These are phyloP conservation scores for Oryza officinalis DNA, from an alignment of 176 grass and related monocot genomes.

Conservation along the genomic window DNA sequence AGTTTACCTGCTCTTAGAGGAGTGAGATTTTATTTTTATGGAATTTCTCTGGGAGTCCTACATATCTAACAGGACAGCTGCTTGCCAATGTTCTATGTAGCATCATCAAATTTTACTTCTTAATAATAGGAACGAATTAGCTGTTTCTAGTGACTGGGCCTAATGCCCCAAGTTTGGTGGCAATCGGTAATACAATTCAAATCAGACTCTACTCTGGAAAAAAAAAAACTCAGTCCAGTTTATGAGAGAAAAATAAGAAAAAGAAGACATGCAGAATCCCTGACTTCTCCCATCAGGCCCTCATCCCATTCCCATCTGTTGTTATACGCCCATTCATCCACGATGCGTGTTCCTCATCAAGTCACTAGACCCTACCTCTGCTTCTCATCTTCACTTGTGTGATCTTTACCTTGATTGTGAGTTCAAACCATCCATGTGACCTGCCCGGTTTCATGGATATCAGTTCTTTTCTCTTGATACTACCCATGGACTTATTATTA, in stretches of 20 bases:
- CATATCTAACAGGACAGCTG: not conserved
- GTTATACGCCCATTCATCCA: not conserved
- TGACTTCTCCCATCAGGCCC: not conserved
- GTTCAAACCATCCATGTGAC: no score
- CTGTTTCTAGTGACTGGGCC: not conserved
- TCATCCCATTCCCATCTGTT: not conserved
- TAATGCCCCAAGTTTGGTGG: not conserved
- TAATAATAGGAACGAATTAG: not conserved
- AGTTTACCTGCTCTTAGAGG: not conserved
- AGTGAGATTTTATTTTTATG: not conserved
- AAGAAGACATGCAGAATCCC: not conserved
- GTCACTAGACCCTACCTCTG: not conserved
- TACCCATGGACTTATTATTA: not conserved
- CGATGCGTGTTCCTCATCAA: not conserved
- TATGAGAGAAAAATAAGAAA: not conserved
- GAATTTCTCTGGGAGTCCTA: not conserved
- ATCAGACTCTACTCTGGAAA: no score
- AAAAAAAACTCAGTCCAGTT: not conserved
- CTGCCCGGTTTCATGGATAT: not conserved
- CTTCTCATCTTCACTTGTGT: not conserved
- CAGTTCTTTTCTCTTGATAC: not conserved
- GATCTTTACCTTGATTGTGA: not conserved
- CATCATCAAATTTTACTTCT: not conserved
- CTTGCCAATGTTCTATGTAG: not conserved
- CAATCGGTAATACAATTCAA: not conserved